These are phyloP conservation scores for Lobosporangium transversale DNA, from an alignment of 192 early-diverging fungal genomes.

Conservation along the genomic window DNA sequence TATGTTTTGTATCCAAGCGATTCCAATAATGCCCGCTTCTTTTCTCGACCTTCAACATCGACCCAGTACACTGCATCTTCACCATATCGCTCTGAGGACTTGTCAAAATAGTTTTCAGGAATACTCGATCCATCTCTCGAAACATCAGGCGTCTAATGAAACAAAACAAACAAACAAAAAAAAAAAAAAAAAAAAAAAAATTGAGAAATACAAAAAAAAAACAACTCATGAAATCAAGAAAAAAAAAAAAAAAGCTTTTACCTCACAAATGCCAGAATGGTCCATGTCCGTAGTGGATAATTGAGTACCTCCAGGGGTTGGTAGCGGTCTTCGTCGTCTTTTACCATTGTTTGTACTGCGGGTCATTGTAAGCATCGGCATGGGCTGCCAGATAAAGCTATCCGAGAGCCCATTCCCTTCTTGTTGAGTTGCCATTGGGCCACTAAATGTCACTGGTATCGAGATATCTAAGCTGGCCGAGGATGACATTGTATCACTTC, in stretches of 20 bases:
- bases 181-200: too few relatives aligned
- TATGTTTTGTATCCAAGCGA: conserved; percentile 26
- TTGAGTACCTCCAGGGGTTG: background rate
- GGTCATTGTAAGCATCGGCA: conserved; percentile 2
- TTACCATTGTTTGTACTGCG: background rate
- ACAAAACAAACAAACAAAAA: background rate
- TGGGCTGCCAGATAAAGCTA: conserved; percentile 11
- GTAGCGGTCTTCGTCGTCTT: background rate
- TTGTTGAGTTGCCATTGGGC: background rate
- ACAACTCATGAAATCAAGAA: background rate
- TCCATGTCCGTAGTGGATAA: background rate
- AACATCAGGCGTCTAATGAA: conserved; percentile 3
- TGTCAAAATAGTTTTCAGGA: conserved; percentile 27
- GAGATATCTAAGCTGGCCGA: too few relatives aligned
- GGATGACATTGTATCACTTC: background rate
- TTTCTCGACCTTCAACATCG: conserved; percentile 35
- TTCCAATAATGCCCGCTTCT: conserved; percentile 25
- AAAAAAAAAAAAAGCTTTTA: background rate
- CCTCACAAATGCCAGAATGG: conserved; percentile 6
- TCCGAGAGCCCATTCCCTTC: background rate
- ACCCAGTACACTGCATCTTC: conserved; percentile 35
- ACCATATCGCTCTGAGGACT: conserved; percentile 10
- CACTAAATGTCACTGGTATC: too few relatives aligned
- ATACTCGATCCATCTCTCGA: conserved; percentile 10
- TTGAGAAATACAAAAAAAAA: background rate